phyloP scores from a whole-genome alignment of 2,329 filamentous ascomycete genomes.

The Sporothrix protearum region DNA sequence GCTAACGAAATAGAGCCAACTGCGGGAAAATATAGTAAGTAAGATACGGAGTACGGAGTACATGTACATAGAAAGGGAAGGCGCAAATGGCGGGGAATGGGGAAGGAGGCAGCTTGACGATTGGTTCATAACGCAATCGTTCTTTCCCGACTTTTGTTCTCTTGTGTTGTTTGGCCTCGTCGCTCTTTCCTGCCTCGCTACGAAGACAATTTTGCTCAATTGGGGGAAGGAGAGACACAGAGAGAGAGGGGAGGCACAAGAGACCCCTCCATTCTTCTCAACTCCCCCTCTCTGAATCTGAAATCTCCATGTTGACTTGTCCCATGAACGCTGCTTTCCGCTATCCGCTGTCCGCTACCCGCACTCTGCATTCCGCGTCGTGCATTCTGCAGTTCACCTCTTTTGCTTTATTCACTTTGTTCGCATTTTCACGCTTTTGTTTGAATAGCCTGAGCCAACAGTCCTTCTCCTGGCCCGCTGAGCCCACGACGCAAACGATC shows the following conservation, averaged over 20 bases:
- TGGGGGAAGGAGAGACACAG: neutral
- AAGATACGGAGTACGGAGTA: neutral
- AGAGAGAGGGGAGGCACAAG: neutral
- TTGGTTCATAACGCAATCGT: neutral
- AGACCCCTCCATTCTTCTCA: neutral
- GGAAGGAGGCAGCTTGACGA: neutral
- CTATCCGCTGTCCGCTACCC: neutral
- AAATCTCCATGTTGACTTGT: neutral
- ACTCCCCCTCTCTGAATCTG: neutral
- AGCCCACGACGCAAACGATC: neutral
- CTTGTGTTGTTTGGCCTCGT: neutral
- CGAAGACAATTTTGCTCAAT: neutral
- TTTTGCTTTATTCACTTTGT: neutral
- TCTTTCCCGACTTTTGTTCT: neutral
- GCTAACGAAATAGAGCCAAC: neutral
- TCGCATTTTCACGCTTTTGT: neutral
- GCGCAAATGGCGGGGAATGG: conserved; percentile 20
- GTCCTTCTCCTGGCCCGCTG: neutral
- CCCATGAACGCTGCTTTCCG: neutral
- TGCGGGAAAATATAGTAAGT: neutral
- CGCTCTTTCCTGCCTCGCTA: neutral
- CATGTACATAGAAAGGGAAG: conserved; percentile 8
- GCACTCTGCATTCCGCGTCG: neutral
- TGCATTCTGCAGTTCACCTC: neutral
- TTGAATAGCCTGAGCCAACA: neutral